These are phyloP conservation scores for Mesembryanthemum crystallinum DNA, from an alignment of 148 eudicot genomes.

Conservation along the genomic window DNA sequence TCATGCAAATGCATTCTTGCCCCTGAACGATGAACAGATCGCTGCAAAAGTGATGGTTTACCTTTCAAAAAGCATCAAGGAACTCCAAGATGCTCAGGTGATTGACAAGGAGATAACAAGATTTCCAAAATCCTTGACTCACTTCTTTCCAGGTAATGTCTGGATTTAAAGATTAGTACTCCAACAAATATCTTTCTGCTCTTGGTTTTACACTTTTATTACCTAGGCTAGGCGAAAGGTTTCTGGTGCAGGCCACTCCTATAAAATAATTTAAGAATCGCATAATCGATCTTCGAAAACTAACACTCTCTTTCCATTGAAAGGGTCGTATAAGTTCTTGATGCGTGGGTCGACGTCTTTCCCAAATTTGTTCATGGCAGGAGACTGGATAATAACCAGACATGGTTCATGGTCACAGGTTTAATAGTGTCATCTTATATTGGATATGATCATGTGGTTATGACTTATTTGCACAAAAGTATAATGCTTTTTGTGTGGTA, in stretches of 20 bases:
- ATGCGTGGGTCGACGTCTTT: conserved; percentile 74
- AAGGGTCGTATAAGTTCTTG: conserved; percentile 72
- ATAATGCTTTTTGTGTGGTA: neutral
- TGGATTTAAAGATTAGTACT: too few relatives aligned
- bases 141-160: conserved; percentile 59
- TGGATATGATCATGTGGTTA: neutral
- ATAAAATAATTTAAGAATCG: neutral
- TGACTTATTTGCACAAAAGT: neutral
- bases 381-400: conserved; percentile 70
- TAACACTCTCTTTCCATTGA: neutral
- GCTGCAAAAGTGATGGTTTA: conserved; percentile 41
- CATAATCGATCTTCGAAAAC: neutral
- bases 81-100: conserved; percentile 41
- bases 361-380: conserved; percentile 73
- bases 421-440: neutral
- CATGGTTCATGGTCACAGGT: conserved; percentile 89
- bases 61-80: conserved; percentile 58
- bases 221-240: neutral
- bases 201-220: too few relatives aligned
- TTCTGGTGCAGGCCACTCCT: neutral
- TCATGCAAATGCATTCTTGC: conserved; percentile 59
- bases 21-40: conserved; percentile 62
- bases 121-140: conserved; percentile 57
- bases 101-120: conserved; percentile 57
- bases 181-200: too few relatives aligned